These are phyloP conservation scores for Macadamia integrifolia DNA, from an alignment of 164 flowering plant genomes.

Conservation along the genomic window DNA sequence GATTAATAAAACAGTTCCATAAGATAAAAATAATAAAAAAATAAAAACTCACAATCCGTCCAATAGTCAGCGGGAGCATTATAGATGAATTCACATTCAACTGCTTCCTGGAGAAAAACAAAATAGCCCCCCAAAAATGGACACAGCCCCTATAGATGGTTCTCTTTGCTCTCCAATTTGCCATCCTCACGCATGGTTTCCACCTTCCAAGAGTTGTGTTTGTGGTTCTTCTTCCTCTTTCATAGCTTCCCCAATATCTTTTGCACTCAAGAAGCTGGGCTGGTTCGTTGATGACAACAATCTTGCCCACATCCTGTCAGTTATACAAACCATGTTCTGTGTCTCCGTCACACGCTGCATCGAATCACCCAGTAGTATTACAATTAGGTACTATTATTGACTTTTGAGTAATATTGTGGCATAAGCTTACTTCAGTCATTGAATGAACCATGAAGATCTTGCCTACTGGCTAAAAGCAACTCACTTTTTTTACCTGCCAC, in stretches of 20 bases:
- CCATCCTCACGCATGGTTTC: background rate
- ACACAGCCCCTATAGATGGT: too few relatives aligned
- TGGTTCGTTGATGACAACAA: constrained; percentile 58
- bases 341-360: constrained; percentile 41
- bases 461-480: background rate
- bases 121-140: too few relatives aligned
- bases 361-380: background rate
- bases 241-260: constrained; percentile 9
- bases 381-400: background rate
- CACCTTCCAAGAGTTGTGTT: background rate
- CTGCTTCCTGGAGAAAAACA: too few relatives aligned
- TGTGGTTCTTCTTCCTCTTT: background rate
- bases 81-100: too few relatives aligned
- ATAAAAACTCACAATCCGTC: too few relatives aligned
- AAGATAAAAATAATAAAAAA: too few relatives aligned
- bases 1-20: too few relatives aligned
- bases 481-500: background rate
- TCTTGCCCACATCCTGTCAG: constrained; percentile 70
- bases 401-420: background rate
- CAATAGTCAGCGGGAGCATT: too few relatives aligned
- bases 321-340: constrained; percentile 52
- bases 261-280: constrained; percentile 44
- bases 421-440: background rate
- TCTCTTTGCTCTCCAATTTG: background rate
- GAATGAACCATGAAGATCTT: background rate